Evolutionary conservation across 441 rosid species (phyloP).

Genomic region (Erodium moschatum): DNA sequence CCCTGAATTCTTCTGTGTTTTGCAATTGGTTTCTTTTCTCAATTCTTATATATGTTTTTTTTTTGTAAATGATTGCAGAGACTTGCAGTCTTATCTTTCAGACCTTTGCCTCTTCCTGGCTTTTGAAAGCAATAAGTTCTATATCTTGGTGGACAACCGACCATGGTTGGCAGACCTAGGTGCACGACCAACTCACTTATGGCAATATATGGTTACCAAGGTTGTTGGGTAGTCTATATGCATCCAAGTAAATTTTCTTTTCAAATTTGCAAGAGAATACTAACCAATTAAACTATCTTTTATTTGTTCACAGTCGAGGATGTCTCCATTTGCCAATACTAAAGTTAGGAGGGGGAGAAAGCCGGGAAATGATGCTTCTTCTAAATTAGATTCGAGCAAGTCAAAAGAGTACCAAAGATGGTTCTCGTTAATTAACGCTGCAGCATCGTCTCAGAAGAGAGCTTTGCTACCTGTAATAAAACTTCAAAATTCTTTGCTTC

Average conservation of each 20-base stretch:
- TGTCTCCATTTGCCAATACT: constrained; percentile 27
- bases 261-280: background rate
- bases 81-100: constrained; percentile 30
- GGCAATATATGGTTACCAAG: constrained; percentile 30
- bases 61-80: constrained; percentile 18
- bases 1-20: background rate
- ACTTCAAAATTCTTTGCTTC: constrained; percentile 15
- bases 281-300: background rate
- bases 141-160: constrained; percentile 30
- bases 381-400: constrained; percentile 15
- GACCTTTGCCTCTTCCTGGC: constrained; percentile 26
- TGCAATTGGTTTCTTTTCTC: background rate
- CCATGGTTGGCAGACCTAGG: constrained; percentile 28
- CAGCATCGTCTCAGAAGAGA: constrained; percentile 16
- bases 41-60: background rate
- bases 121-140: constrained; percentile 23
- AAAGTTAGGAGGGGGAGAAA: constrained; percentile 22
- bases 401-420: constrained; percentile 17
- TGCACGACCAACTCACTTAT: constrained; percentile 22
- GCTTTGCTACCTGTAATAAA: constrained; percentile 21
- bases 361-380: constrained; percentile 17
- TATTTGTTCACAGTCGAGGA: constrained; percentile 23
- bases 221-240: constrained; percentile 3
- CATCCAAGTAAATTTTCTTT: background rate
- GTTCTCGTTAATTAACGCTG: constrained; percentile 18